Evolutionary conservation across 2,329 filamentous ascomycete genomes (phyloP).

Genomic region (Pseudogymnoascus sp.): DNA sequence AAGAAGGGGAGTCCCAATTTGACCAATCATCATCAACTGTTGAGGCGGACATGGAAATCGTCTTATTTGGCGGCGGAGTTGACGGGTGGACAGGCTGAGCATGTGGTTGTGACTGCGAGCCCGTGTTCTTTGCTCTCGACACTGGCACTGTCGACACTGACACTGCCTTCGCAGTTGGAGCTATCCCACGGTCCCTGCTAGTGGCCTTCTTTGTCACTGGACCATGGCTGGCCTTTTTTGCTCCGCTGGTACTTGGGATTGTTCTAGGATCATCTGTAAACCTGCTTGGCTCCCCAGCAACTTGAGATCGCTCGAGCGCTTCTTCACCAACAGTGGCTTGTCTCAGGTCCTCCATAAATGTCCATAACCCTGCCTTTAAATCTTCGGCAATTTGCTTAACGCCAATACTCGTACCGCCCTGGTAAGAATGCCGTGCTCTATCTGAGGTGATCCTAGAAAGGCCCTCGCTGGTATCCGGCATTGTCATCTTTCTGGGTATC

Average conservation of each 20-base stretch:
- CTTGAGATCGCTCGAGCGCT: slow-evolving; percentile 49
- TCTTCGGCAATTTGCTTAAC: slow-evolving; percentile 48
- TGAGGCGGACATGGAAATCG: slow-evolving; percentile 23
- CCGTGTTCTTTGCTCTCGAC: not conserved
- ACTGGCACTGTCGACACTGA: not conserved
- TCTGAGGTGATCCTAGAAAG: slow-evolving; percentile 22
- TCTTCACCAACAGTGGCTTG: slow-evolving; percentile 96
- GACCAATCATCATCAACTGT: slow-evolving; percentile 54
- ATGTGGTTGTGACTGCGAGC: not conserved
- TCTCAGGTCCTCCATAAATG: slow-evolving; percentile 88
- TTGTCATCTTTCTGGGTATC: slow-evolving; percentile 22
- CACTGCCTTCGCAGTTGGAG: not conserved
- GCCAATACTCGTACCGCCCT: slow-evolving; percentile 25
- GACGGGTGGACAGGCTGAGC: not conserved
- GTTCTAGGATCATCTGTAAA: not conserved
- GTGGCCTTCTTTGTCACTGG: not conserved
- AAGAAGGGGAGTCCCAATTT: slow-evolving; percentile 52
- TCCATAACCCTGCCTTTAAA: slow-evolving; percentile 81
- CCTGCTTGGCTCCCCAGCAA: not conserved
- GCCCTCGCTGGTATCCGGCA: slow-evolving; percentile 27
- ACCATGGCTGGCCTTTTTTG: not conserved
- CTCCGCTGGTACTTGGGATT: not conserved
- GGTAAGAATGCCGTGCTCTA: slow-evolving; percentile 27
- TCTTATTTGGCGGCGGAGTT: slow-evolving; percentile 11
- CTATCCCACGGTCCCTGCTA: not conserved